A percentile compares a stretch with the other conserved stretches of the same genome.
Evolutionary conservation across 805 yeast genomes (phyloP).

Genomic region (Candida methanosorbosa): DNA sequence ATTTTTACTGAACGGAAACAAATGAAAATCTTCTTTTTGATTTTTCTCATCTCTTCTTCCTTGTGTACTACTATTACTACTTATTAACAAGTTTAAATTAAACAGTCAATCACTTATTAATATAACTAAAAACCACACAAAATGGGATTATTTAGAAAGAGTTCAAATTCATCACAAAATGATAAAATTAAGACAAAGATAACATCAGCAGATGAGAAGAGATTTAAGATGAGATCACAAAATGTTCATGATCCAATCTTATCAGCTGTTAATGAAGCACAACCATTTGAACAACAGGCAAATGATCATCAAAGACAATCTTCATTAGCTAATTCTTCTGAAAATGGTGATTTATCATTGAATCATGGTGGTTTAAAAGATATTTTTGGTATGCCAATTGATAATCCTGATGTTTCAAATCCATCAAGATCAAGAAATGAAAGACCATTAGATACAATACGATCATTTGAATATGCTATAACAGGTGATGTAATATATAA

Average conservation of each 20-base stretch:
- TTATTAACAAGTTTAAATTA: no score
- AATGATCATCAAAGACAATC: constrained; percentile 25
- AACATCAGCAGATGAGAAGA: constrained; percentile 41
- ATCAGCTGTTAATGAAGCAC: constrained; percentile 89
- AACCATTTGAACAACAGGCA: constrained; percentile 75
- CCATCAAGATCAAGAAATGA: constrained; percentile 93
- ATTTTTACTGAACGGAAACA: no score
- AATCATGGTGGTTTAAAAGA: constrained; percentile 49
- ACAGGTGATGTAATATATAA: constrained; percentile 78
- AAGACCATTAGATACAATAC: constrained; percentile 92
- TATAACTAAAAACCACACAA: background rate
- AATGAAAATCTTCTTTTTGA: no score
- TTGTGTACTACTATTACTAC: no score
- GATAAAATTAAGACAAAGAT: constrained; percentile 27
- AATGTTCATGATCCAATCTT: constrained; percentile 85
- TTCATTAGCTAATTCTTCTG: constrained; percentile 22
- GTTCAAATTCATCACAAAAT: constrained; percentile 19
- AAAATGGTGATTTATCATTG: constrained; percentile 27
- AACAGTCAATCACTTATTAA: no score
- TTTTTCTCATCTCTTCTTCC: no score
- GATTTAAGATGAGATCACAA: constrained; percentile 56
- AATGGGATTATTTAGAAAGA: constrained; percentile 41
- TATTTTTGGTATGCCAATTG: constrained; percentile 77
- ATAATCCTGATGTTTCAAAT: constrained; percentile 77
- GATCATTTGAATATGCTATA: constrained; percentile 88